Evolutionary conservation across 2,329 filamentous ascomycete genomes (phyloP).

Genomic region (Ustulina deusta): DNA sequence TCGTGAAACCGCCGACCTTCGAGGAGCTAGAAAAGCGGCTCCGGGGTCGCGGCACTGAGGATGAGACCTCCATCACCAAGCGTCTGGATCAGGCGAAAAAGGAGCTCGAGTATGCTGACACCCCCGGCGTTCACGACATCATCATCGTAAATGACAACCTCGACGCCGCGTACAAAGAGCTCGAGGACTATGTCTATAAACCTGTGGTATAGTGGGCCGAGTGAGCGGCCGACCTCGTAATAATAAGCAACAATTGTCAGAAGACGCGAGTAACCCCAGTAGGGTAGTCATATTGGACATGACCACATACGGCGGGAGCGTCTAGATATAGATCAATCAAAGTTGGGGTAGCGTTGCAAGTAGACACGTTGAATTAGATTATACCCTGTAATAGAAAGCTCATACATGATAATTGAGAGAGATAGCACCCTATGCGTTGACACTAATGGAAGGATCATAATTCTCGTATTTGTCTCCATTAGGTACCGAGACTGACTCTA

Average conservation of each 20-base stretch:
- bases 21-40: constrained; percentile 80
- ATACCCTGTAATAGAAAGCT: constrained; percentile 37
- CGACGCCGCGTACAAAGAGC: constrained; percentile 63
- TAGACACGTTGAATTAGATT: constrained; percentile 30
- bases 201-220: constrained; percentile 22
- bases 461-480: constrained; percentile 52
- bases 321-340: constrained; percentile 30
- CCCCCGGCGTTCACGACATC: constrained; percentile 73
- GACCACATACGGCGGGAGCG: constrained; percentile 8
- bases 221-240: constrained; percentile 22
- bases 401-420: constrained; percentile 3
- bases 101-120: constrained; percentile 79
- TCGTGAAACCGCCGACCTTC: constrained; percentile 83
- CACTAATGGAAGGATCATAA: constrained; percentile 42
- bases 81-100: constrained; percentile 77
- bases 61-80: constrained; percentile 76
- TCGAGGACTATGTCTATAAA: constrained; percentile 64
- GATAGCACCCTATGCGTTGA: background rate
- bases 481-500: constrained; percentile 57
- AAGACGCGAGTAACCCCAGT: constrained; percentile 5
- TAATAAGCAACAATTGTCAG: constrained; percentile 14
- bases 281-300: constrained; percentile 8
- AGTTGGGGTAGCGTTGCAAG: constrained; percentile 19
- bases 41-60: constrained; percentile 81
- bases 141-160: constrained; percentile 73